A percentile compares a stretch with the other conserved stretches of the same genome.
phyloP scores from a whole-genome alignment of 352 stramenopile species.

The Pythium folliculosum region DNA sequence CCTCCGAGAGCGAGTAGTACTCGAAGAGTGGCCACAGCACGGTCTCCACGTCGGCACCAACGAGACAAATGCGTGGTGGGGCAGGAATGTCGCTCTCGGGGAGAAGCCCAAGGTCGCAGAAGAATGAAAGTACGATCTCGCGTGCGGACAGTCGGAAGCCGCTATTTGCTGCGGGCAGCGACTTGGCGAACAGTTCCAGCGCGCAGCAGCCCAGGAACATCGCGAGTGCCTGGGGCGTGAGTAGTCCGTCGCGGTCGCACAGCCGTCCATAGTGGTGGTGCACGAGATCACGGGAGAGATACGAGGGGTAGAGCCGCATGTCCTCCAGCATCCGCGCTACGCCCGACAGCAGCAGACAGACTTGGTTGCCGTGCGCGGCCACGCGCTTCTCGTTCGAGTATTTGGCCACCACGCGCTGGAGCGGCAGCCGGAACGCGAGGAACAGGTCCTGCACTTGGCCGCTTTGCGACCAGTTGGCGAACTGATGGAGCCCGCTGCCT shows the following conservation, averaged over 20 bases:
- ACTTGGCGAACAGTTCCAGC: slow-evolving; percentile 54
- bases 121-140: slow-evolving; percentile 71
- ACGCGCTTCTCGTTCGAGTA: slow-evolving; percentile 55
- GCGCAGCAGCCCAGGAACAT: slow-evolving; percentile 64
- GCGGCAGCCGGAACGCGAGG: slow-evolving; percentile 46
- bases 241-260: slow-evolving; percentile 35
- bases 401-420: slow-evolving; percentile 55
- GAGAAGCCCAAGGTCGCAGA: slow-evolving; percentile 58
- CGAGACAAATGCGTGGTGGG: slow-evolving; percentile 49
- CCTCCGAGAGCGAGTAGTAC: slow-evolving; percentile 54
- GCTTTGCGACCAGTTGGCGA: slow-evolving; percentile 51
- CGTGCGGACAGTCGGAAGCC: slow-evolving; percentile 52
- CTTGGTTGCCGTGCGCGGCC: slow-evolving; percentile 43
- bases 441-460: slow-evolving; percentile 69
- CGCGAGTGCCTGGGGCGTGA: slow-evolving; percentile 51
- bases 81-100: slow-evolving; percentile 45
- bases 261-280: slow-evolving; percentile 47
- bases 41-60: slow-evolving; percentile 65
- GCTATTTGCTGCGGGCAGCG: slow-evolving; percentile 1
- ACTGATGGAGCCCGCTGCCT: slow-evolving; percentile 24
- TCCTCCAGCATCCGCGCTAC: slow-evolving; percentile 59
- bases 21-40: slow-evolving; percentile 83
- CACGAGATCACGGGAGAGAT: slow-evolving; percentile 55
- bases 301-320: slow-evolving; percentile 57
- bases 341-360: slow-evolving; percentile 41